phyloP scores from a whole-genome alignment of 2,329 filamentous ascomycete genomes.

The Myotisia sp. region DNA sequence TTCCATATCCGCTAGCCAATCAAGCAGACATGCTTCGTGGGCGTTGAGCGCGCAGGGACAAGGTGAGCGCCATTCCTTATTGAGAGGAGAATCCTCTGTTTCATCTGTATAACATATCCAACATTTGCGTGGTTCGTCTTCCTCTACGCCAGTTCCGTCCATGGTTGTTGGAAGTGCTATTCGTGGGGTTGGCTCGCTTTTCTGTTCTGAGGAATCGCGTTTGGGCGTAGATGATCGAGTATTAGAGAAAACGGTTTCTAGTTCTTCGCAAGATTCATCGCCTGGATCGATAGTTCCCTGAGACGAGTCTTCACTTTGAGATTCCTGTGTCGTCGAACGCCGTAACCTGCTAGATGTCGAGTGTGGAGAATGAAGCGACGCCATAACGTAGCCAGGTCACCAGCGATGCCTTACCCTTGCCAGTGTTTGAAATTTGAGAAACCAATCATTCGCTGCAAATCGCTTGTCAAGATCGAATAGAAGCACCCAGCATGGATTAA shows the following conservation, averaged over 20 bases:
- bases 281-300: not conserved
- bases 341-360: conserved; percentile 18
- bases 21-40: conserved; percentile 76
- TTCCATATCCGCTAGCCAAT: conserved; percentile 89
- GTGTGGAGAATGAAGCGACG: conserved; percentile 21
- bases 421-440: no score
- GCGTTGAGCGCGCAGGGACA: conserved; percentile 84
- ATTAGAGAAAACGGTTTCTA: conserved; percentile 22
- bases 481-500: no score
- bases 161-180: no score
- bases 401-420: no score
- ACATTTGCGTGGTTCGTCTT: conserved; percentile 39
- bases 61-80: conserved; percentile 64
- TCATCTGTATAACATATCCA: conserved; percentile 58
- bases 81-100: conserved; percentile 45
- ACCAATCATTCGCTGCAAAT: no score
- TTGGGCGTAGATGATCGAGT: conserved; percentile 5
- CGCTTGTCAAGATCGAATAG: no score
- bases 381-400: no score
- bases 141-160: conserved; percentile 5
- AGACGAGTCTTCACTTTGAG: not conserved
- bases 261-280: not conserved
- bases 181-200: no score
- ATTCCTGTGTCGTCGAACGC: conserved; percentile 10
- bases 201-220: not conserved